These are phyloP conservation scores for Knoxia roxburghii DNA, from an alignment of 257 asterid genomes.

Conservation along the genomic window DNA sequence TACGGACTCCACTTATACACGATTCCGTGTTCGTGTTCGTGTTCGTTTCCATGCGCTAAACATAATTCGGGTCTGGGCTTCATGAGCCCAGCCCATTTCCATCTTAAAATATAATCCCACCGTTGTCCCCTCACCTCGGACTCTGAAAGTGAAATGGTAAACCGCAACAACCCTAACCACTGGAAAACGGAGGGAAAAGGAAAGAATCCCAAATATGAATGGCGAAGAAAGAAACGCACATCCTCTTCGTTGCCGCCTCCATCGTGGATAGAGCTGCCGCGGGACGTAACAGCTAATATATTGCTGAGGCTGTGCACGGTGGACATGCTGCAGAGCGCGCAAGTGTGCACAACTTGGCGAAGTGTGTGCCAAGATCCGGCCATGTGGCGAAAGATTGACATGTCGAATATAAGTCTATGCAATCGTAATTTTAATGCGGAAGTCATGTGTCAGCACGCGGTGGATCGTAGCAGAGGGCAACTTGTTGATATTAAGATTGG, in stretches of 20 bases:
- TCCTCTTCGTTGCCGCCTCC: conserved; percentile 16
- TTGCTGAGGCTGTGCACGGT: conserved; percentile 36
- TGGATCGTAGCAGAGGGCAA: conserved; percentile 27
- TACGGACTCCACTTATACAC: too few relatives aligned
- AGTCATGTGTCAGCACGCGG: conserved; percentile 16
- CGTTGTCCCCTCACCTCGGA: too few relatives aligned
- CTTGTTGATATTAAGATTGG: conserved; percentile 19
- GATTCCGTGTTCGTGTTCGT: too few relatives aligned
- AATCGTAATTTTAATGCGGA: not conserved
- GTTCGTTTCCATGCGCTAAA: too few relatives aligned
- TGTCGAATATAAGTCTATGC: not conserved
- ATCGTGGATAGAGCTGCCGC: conserved; percentile 49
- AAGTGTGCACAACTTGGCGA: conserved; percentile 47
- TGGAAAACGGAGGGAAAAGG: not conserved
- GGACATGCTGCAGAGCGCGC: conserved; percentile 37
- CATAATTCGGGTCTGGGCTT: too few relatives aligned
- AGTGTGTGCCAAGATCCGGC: conserved; percentile 41
- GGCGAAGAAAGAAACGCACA: conserved; percentile 3
- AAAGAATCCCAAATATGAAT: not conserved
- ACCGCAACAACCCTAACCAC: too few relatives aligned
- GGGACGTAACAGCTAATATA: conserved; percentile 41
- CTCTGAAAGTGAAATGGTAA: too few relatives aligned
- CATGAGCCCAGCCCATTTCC: too few relatives aligned
- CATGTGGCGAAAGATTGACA: conserved; percentile 29
- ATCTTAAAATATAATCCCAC: too few relatives aligned